phyloP scores from a whole-genome alignment of 768 basidiomycete species.

The Cyclocybe aegerita region DNA sequence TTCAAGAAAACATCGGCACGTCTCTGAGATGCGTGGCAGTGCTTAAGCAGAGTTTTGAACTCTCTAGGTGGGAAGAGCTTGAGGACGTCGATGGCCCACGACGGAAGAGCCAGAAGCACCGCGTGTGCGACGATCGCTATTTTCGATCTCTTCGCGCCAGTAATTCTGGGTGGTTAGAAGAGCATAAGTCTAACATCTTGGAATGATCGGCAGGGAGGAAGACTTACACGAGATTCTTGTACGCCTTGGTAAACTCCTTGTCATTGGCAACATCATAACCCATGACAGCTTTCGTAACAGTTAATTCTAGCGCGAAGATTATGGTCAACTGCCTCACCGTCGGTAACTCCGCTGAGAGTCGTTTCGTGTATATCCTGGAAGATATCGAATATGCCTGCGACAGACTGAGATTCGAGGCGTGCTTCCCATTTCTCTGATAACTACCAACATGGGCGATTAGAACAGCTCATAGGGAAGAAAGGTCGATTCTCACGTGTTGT shows the following conservation, averaged over 20 bases:
- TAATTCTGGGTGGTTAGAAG: neutral
- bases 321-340: neutral
- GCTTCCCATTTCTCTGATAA: constrained; percentile 4
- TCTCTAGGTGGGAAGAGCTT: neutral
- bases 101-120: neutral
- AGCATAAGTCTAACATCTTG: neutral
- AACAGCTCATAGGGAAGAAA: too few relatives aligned
- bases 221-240: constrained; percentile 2
- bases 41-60: neutral
- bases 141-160: neutral
- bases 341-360: constrained; percentile 1
- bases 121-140: neutral
- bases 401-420: constrained; percentile 40
- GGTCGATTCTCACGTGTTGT: too few relatives aligned
- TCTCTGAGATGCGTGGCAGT: neutral
- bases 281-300: constrained; percentile 1
- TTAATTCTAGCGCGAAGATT: neutral
- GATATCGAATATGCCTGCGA: constrained; percentile 13
- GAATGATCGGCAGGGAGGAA: neutral
- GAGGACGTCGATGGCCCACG: neutral
- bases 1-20: neutral
- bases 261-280: neutral
- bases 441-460: too few relatives aligned
- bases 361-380: constrained; percentile 1
- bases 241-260: neutral